Base-by-base conservation (phyloP, 202 grass and related monocot species). In the Schoenoplectus triqueter region DNA sequence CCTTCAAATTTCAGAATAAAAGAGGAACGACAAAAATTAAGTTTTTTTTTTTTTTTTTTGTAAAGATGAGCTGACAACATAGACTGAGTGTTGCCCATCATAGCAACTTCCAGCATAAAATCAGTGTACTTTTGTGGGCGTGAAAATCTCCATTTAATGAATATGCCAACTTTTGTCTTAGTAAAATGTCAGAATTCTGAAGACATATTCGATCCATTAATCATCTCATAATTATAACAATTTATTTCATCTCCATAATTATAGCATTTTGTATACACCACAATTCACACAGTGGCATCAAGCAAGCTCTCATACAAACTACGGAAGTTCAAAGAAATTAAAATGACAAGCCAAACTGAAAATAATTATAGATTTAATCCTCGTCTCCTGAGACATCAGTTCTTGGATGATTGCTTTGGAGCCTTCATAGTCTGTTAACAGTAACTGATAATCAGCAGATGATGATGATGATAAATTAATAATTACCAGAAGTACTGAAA, bases 241-340 rank as follows among this genome's bases (percentile, higher is more conserved):
- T 79, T 69, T 83, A 83, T 83, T 83, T 83, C 81, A 83, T 83
- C 52, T 83, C 1, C 11, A 71, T 71, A 71, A 49, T 10, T 14
- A 19, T 79, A 83, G 17, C 21, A 70, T 50, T 55, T 83, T 69
- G 48, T 49, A 83, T 68, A 69, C 19, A 68, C 45, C 64, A 83
- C 48, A 83, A 46, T 69, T 83, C 66, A 70, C 65, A 83, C 64
- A 57, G 66, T 83, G 66, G 48, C 48, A 5, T 83, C 65, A 71
- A 70, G 49, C 64, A 70, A 83, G 31, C 31, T 60, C 5, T 60
- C 15, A 61, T 57, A 69, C 61, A 83, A 70, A 83, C 44, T 44
- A 59, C 18, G 13, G 0, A 82, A 67, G 10, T 66, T 17, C 31
- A 82, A 67, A 82, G 4, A 31, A 81, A 66, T 46, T 50, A 15